A percentile compares a stretch with the other conserved stretches of the same genome.
Conservation (phyloP, 768 basidiomycete species). For the Pulveroboletus frians region DNA sequence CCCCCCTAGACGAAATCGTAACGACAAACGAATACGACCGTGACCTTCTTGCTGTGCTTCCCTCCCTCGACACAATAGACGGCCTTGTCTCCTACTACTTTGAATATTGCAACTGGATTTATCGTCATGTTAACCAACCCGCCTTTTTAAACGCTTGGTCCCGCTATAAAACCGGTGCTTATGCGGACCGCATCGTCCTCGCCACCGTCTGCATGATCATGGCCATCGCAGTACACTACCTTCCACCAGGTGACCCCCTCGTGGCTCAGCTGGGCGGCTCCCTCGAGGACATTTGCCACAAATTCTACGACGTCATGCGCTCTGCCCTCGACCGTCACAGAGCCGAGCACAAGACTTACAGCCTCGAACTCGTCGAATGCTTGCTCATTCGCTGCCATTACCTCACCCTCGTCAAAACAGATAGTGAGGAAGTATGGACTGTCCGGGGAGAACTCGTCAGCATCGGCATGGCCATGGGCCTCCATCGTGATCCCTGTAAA, state of each 20-base stretch:
- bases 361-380: slow-evolving; percentile 72
- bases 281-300: slow-evolving; percentile 55
- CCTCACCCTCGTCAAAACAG: slow-evolving; percentile 64
- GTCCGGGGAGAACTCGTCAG: slow-evolving; percentile 68
- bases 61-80: slow-evolving; percentile 64
- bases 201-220: slow-evolving; percentile 72
- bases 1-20: slow-evolving; percentile 35
- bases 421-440: slow-evolving; percentile 78
- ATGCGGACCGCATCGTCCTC: slow-evolving; percentile 62
- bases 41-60: slow-evolving; percentile 64
- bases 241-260: slow-evolving; percentile 59
- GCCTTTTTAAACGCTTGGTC: slow-evolving; percentile 64
- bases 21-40: slow-evolving; percentile 57
- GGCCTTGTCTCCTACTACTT: slow-evolving; percentile 73
- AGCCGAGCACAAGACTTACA: slow-evolving; percentile 54
- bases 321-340: slow-evolving; percentile 59
- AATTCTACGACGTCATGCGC: slow-evolving; percentile 67
- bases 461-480: slow-evolving; percentile 75
- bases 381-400: slow-evolving; percentile 68
- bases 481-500: slow-evolving; percentile 81
- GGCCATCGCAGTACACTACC: slow-evolving; percentile 67
- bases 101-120: slow-evolving; percentile 85
- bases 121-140: slow-evolving; percentile 66
- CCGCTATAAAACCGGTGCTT: slow-evolving; percentile 63
- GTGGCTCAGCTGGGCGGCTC: slow-evolving; percentile 48